Evolutionary conservation across 2,329 filamentous ascomycete species (phyloP), one percentile per base, ranked within the genome.

Genomic region (Sporothrix phasma): DNA sequence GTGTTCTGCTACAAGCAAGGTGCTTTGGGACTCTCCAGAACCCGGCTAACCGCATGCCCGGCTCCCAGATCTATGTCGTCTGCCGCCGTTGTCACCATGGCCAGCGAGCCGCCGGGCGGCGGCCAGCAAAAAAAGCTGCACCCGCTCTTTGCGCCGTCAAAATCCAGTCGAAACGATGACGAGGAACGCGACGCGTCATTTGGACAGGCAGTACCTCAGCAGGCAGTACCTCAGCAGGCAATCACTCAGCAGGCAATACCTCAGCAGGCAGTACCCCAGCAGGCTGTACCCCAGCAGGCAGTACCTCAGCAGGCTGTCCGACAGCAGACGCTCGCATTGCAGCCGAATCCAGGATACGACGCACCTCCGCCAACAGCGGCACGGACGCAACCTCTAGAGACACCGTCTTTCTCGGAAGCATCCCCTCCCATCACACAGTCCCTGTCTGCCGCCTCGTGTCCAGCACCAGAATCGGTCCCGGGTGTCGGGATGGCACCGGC

Each of bases 81-180:
- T 47, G 70, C 77, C 49, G 68, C 76, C 64, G 71, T 78, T 63
- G 73, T 74, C 69, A 75, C 71, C 58, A 84, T 83, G 81, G 73
- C 74, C 67, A 75, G 75, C 63, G 73, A 75, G 70, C 74, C 39
- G 56, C 56, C 71, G 64, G 67, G 73, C 61, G 71, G 69, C 66
- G 75, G 60, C 24, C 67, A 54, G 59, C 60, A 66, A 26, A 79
- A 77, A 69, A 82, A 81, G 67, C 70, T 84, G 43, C 83, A 85
- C 68, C 82, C 83, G 19, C 84, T 85, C 73, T 84, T 85, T 69
- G 70, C 70, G 1, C 67, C 74, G 1, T 72, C 73, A 26, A 72
- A 69, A 65, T 58, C 64, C 43, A 24, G 47, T 61, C 45, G 66
- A 41, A 61, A 5, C 69, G 68, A 64, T 54, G 13, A 54, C 17